Base-by-base conservation (phyloP, 192 early-diverging fungal genomes). In the Spizellomyces punctatus region DNA sequence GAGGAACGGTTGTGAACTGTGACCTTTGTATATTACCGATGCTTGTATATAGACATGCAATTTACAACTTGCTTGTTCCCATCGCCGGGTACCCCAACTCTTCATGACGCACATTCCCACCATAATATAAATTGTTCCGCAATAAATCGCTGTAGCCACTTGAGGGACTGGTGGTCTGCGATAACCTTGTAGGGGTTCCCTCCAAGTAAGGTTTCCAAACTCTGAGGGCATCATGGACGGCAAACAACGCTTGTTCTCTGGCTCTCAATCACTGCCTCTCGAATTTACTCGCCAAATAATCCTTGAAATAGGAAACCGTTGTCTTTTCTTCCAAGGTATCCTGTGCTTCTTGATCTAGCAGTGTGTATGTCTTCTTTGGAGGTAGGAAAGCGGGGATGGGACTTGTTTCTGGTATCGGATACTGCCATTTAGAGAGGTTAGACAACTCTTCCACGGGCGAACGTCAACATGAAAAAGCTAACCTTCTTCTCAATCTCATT, bases 311-410 rank as follows among this genome's bases (percentile, higher is more conserved):
- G 21, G 48, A 58, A 41, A 74, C 63, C 16, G 55, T 58, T 21
- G 60, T 47, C 65, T 74, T 66, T 36, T 60, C 58, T 41, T 36
- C 58, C 54, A 74, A 47, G 8, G 17, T 17, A 36, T 74, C 45
- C 48, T 59, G 64, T 4, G 64, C 16, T 62, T 66, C 72, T 49
- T 74, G 72, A 36, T 74, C 72, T 17, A 74, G 57, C 17, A 74
- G 46, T 19, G 72, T 42, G 22, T 49, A 74, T 14, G 58, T 58
- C 58, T 67, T 74, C 27, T 66, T 41, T 36, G 64, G 43, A 0
- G 72, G 72, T 43, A 74, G 58, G 58, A 67, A 74, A 0, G 52
- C 46, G 14, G n/a, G 50, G 2, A 72, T 17, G 17, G 71, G 61
- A 17, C 47, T 54, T 17, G 71, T 44, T 19, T 64, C 48, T 22